These are phyloP conservation scores for Avena eriantha DNA, from an alignment of 176 grass and related monocot species.

Conservation along the genomic window DNA sequence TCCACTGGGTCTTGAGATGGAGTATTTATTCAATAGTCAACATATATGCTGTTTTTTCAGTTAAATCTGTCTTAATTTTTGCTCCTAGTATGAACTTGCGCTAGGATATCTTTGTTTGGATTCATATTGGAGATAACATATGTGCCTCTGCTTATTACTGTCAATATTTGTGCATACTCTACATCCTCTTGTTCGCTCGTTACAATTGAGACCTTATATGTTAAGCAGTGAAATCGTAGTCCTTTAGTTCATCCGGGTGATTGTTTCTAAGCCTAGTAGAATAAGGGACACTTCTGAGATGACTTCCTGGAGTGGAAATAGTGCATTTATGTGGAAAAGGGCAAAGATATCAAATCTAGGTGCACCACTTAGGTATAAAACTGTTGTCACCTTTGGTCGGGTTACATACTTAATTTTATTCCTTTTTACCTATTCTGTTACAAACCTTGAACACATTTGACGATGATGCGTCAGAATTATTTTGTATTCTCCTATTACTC, in stretches of 20 bases:
- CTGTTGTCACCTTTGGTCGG: conserved; percentile 2
- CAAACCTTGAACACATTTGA: neutral
- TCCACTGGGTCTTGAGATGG: conserved; percentile 22
- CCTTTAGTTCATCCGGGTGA: neutral
- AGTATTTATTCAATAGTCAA: neutral
- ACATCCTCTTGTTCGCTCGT: conserved; percentile 7
- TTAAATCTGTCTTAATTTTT: neutral
- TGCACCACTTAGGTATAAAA: neutral
- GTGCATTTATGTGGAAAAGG: neutral
- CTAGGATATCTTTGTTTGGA: neutral
- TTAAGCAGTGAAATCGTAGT: neutral
- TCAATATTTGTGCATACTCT: neutral
- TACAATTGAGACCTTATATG: neutral
- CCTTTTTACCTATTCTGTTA: neutral
- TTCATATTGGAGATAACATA: conserved; percentile 17
- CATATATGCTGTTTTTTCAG: conserved; percentile 30
- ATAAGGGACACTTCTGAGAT: neutral
- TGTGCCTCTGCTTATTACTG: neutral
- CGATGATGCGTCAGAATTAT: neutral
- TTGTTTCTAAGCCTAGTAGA: neutral
- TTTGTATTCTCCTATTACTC: neutral
- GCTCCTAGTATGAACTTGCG: neutral
- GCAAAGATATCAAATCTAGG: neutral
- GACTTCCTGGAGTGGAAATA: neutral
- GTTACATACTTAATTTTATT: neutral